Evolutionary conservation across 495 filamentous ascomycete species (phyloP).

Genomic region (Penicillium psychrofluorescens): DNA sequence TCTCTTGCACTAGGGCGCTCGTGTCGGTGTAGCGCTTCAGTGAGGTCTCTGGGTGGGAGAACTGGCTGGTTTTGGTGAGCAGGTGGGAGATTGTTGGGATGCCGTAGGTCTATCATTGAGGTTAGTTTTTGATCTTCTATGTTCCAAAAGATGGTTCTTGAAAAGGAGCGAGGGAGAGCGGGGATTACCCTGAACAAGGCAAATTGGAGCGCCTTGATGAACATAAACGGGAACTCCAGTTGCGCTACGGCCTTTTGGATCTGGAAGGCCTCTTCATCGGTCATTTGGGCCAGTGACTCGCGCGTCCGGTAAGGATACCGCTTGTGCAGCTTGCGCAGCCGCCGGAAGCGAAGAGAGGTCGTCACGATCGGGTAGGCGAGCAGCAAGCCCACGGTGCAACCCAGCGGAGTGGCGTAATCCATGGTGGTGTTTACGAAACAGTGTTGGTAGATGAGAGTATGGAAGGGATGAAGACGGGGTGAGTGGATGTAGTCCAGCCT

Average conservation of each 20-base stretch:
- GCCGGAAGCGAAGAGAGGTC: slow-evolving; percentile 41
- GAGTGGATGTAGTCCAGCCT: too few species aligned
- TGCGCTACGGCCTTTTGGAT: slow-evolving; percentile 43
- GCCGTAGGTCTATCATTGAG: slow-evolving; percentile 48
- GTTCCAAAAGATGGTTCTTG: too few species aligned
- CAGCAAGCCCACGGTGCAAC: slow-evolving; percentile 14
- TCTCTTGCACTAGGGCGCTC: slow-evolving; percentile 48
- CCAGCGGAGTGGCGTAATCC: slow-evolving; percentile 1
- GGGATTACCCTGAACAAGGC: slow-evolving; percentile 51
- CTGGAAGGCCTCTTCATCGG: slow-evolving; percentile 49
- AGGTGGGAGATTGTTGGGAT: slow-evolving; percentile 55
- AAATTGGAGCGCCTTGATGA: slow-evolving; percentile 52
- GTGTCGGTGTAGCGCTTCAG: slow-evolving; percentile 63
- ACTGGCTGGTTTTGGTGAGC: slow-evolving; percentile 50
- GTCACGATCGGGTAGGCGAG: slow-evolving; percentile 24
- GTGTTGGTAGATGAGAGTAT: too few species aligned
- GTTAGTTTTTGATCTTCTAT: not conserved
- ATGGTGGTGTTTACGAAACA: not conserved
- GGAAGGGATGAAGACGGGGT: too few species aligned
- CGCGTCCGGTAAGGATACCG: slow-evolving; percentile 47
- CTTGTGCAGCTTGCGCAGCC: slow-evolving; percentile 34
- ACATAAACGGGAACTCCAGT: slow-evolving; percentile 53
- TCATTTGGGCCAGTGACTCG: slow-evolving; percentile 53
- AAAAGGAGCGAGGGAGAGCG: too few species aligned
- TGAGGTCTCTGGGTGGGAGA: slow-evolving; percentile 44